These are phyloP conservation scores for Spirogloea muscicola DNA, from an alignment of 139 green algal genomes.

Conservation along the genomic window DNA sequence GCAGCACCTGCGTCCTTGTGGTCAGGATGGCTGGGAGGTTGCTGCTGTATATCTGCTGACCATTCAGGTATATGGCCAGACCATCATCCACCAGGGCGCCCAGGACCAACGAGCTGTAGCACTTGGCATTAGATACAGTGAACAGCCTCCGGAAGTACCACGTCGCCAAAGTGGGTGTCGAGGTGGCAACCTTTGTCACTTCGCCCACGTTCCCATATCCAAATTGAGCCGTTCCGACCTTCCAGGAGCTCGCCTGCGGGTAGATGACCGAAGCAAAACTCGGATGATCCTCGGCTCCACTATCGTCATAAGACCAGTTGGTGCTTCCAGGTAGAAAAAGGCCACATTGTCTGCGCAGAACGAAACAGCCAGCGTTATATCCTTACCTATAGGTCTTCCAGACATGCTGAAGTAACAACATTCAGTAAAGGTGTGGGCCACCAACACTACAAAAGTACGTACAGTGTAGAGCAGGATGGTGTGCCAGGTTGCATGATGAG, in stretches of 20 bases:
- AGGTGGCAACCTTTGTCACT: background rate
- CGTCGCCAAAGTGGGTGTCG: background rate
- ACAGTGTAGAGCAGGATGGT: too few relatives aligned
- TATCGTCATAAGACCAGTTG: too few relatives aligned
- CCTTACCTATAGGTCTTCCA: too few relatives aligned
- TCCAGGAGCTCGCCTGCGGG: background rate
- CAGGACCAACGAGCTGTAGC: conserved; percentile 3
- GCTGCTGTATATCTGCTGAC: conserved; percentile 4
- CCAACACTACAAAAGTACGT: too few relatives aligned
- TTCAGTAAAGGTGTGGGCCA: too few relatives aligned
- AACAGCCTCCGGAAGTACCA: conserved; percentile 30
- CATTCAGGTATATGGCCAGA: conserved; percentile 34
- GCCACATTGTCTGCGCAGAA: too few relatives aligned
- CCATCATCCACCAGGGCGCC: conserved; percentile 7
- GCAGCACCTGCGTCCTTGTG: background rate
- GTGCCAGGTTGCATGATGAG: too few relatives aligned
- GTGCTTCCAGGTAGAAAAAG: too few relatives aligned
- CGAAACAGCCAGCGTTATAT: too few relatives aligned
- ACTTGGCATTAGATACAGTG: background rate
- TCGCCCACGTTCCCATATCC: conserved; percentile 3
- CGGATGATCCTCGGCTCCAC: too few relatives aligned
- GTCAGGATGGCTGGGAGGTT: conserved; percentile 16
- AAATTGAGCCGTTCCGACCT: background rate
- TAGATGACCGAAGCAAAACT: too few relatives aligned
- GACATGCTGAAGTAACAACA: too few relatives aligned